Percentiles rank a stretch among this genome's conserved stretches.
These are phyloP conservation scores for Xanthoconium stramineum DNA, from an alignment of 768 basidiomycete genomes.

Conservation along the genomic window DNA sequence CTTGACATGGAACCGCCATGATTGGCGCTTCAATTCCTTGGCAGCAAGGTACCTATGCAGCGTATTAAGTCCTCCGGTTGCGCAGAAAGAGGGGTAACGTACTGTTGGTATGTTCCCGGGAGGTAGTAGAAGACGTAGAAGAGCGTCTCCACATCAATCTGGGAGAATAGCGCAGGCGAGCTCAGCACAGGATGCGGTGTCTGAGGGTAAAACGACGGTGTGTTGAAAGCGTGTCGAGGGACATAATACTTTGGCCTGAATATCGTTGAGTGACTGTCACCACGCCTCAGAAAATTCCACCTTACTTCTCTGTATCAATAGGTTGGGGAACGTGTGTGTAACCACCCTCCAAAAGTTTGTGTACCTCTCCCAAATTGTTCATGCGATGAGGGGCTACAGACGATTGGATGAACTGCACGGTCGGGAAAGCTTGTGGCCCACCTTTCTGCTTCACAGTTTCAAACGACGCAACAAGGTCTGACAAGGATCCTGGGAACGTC, in stretches of 20 bases:
- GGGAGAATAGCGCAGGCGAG: constrained; percentile 80
- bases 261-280: constrained; percentile 8
- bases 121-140: constrained; percentile 99
- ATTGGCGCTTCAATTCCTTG: constrained; percentile 94
- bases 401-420: not conserved
- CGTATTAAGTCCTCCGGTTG: not conserved
- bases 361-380: constrained; percentile 84
- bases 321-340: constrained; percentile 87
- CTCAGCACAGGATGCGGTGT: constrained; percentile 75
- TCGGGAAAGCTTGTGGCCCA: constrained; percentile 31
- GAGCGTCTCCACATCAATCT: constrained; percentile 93
- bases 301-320: constrained; percentile 94
- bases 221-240: constrained; percentile 86
- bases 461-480: constrained; percentile 91
- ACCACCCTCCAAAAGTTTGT: constrained; percentile 92
- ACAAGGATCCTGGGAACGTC: constrained; percentile 80
- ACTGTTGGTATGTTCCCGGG: constrained; percentile 98
- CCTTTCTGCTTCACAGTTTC: constrained; percentile 97
- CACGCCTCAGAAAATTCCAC: constrained; percentile 18
- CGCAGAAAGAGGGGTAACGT: constrained; percentile 3
- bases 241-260: constrained; percentile 93
- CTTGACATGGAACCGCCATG: constrained; percentile 99
- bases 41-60: constrained; percentile 82
- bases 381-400: constrained; percentile 69
- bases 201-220: constrained; percentile 95